phyloP scores from a whole-genome alignment of 495 filamentous ascomycete genomes.

The Melanomma pulvis-pyrius region DNA sequence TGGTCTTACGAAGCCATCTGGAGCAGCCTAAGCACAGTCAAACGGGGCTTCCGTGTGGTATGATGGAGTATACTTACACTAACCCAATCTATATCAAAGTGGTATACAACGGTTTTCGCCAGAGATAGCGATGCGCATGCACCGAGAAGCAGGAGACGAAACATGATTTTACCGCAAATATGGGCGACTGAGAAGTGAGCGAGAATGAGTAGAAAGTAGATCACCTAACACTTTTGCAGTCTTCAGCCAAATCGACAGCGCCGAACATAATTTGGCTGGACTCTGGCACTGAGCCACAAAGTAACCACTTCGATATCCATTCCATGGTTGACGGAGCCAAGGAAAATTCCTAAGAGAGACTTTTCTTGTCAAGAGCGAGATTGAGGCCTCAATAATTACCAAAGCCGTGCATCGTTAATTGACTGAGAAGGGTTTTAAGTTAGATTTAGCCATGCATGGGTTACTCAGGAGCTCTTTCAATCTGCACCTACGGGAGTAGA shows the following conservation, averaged over 20 bases:
- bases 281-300: background rate
- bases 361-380: too few relatives aligned
- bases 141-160: background rate
- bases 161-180: background rate
- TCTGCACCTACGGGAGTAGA: too few relatives aligned
- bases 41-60: background rate
- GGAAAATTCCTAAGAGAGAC: too few relatives aligned
- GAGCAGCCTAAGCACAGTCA: slow-evolving; percentile 10
- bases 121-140: slow-evolving; percentile 4
- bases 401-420: too few relatives aligned
- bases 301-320: too few relatives aligned
- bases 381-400: too few relatives aligned
- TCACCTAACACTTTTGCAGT: background rate
- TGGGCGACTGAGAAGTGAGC: background rate
- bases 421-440: too few relatives aligned
- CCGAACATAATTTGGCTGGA: background rate
- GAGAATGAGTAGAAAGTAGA: background rate
- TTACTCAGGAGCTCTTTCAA: too few relatives aligned
- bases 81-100: slow-evolving; percentile 34
- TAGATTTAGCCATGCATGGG: too few relatives aligned
- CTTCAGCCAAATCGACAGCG: background rate
- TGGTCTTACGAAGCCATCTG: slow-evolving; percentile 29
- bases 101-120: slow-evolving; percentile 18
- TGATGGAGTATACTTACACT: background rate
- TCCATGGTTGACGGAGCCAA: too few relatives aligned